A percentile compares a stretch with the other conserved stretches of the same genome.
Evolutionary conservation across 441 rosid species (phyloP).

Genomic region (Aleurites moluccanus): DNA sequence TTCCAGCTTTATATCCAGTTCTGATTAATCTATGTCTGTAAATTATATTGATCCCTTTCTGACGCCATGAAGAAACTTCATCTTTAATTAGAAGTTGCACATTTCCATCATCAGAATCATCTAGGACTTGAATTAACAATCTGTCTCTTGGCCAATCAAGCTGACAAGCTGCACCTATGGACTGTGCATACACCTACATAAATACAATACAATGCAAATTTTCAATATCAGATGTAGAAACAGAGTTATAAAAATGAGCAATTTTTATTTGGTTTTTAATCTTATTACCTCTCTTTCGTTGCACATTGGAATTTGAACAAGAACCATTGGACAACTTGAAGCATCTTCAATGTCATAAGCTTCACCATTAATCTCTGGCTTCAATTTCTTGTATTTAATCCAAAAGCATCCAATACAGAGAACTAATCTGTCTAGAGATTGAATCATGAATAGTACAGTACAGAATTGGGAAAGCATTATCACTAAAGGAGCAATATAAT

Average conservation of each 20-base stretch:
- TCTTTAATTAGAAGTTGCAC: conserved; percentile 32
- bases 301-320: conserved; percentile 99
- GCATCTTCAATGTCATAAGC: conserved; percentile 58
- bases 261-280: background rate
- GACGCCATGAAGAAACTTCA: conserved; percentile 36
- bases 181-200: conserved; percentile 46
- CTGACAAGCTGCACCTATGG: conserved; percentile 52
- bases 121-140: conserved; percentile 54
- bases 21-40: conserved; percentile 43
- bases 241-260: background rate
- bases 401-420: conserved; percentile 86
- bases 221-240: conserved; percentile 8
- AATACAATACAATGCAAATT: background rate
- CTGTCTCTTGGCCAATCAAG: conserved; percentile 51
- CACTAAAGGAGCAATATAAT: conserved; percentile 74
- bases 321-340: conserved; percentile 75
- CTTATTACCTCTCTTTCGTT: conserved; percentile 78
- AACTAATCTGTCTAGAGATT: conserved; percentile 74
- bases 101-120: conserved; percentile 44
- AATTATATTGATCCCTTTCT: conserved; percentile 45
- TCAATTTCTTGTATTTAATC: conserved; percentile 70
- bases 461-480: conserved; percentile 65
- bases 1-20: conserved; percentile 54
- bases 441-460: conserved; percentile 71
- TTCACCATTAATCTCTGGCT: conserved; percentile 52